phyloP scores from a whole-genome alignment of 805 yeast species.

The Torulaspora maleeae region DNA sequence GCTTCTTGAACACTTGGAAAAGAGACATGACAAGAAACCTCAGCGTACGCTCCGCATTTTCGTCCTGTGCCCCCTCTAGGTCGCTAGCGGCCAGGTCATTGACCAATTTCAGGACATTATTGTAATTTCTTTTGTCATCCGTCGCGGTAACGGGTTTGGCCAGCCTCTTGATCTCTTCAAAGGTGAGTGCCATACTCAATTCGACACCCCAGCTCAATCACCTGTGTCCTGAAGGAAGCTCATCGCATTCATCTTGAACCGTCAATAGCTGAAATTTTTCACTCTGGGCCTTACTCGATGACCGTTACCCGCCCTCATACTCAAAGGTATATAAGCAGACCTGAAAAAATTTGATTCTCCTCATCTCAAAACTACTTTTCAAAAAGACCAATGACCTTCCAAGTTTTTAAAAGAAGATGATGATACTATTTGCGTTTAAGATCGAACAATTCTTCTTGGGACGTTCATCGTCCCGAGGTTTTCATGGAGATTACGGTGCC shows the following conservation, averaged over 20 bases:
- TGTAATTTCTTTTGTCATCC: conserved; percentile 32
- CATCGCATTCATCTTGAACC: conserved; percentile 16
- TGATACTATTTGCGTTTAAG: conserved; percentile 35
- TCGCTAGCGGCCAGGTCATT: conserved; percentile 18
- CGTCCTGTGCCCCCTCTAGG: conserved; percentile 10
- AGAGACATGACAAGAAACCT: conserved; percentile 32
- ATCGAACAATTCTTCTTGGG: conserved; percentile 36
- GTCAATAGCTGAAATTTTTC: conserved; percentile 8
- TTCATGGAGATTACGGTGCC: conserved; percentile 39
- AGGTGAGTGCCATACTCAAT: conserved; percentile 16
- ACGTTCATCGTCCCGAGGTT: conserved; percentile 25
- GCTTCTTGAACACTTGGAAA: conserved; percentile 32
- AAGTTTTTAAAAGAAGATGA: conserved; percentile 38
- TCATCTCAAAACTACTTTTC: not conserved
- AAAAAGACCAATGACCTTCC: conserved; percentile 35
- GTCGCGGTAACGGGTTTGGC: conserved; percentile 28
- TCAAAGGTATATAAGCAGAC: not conserved
- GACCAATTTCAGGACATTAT: conserved; percentile 30
- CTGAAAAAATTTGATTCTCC: not conserved
- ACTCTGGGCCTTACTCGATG: not conserved
- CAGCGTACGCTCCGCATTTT: conserved; percentile 20
- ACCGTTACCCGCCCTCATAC: not conserved
- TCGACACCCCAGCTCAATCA: no score
- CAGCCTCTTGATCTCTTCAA: conserved; percentile 27
- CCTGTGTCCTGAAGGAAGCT: conserved; percentile 6